Percentiles rank a stretch among this genome's conserved stretches.
Evolutionary conservation across 331 rosid species (phyloP).

Genomic region (Saraca asoca): DNA sequence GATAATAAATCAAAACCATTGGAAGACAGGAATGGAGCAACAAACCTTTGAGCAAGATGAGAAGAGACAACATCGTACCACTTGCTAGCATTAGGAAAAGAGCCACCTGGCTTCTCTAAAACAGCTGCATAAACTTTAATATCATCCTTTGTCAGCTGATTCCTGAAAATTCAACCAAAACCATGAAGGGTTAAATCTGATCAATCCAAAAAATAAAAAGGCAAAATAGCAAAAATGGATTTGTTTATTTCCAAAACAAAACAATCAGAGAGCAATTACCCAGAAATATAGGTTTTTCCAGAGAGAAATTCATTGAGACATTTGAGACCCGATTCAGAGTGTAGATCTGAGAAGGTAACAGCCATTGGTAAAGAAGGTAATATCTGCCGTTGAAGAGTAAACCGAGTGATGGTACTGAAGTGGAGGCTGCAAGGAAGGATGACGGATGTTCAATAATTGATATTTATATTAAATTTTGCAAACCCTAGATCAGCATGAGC

Average conservation of each 20-base stretch:
- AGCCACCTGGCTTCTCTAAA: conserved; percentile 49
- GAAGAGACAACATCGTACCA: conserved; percentile 72
- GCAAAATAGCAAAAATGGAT: neutral
- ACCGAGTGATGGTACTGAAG: neutral
- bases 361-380: conserved; percentile 50
- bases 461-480: conserved; percentile 14
- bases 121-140: conserved; percentile 73
- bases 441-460: neutral
- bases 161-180: conserved; percentile 40
- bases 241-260: neutral
- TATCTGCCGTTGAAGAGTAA: neutral
- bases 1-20: neutral
- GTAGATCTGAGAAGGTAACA: conserved; percentile 77
- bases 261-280: conserved; percentile 37
- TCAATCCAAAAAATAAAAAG: neutral
- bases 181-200: conserved; percentile 9
- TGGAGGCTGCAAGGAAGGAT: neutral
- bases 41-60: conserved; percentile 56
- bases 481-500: conserved; percentile 10
- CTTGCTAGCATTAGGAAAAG: conserved; percentile 56
- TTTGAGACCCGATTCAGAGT: conserved; percentile 77
- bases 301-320: conserved; percentile 65
- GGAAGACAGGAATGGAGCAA: neutral
- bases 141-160: conserved; percentile 72
- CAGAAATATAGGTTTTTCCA: conserved; percentile 70